Evolutionary conservation across 169 alveolate genomes (phyloP), one percentile per base, ranked within the genome.

Genomic region (Eimeria acervulina): DNA sequence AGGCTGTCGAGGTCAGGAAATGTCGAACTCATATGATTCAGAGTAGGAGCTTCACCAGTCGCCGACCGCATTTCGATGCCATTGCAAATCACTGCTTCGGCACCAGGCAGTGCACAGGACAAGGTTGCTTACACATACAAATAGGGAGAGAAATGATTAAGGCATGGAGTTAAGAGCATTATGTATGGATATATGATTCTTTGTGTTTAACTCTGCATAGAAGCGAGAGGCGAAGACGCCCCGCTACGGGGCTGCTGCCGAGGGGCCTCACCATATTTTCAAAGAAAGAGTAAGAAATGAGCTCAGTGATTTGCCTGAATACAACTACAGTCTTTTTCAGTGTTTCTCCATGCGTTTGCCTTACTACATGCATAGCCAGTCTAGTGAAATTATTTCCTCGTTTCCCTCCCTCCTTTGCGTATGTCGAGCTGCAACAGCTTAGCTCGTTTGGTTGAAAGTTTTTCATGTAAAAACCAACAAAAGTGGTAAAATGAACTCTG

Each of bases 161-260:
- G 6, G 8, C 8, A 63, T 21, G 17, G 38, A 63, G 33, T 63
- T 33, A n/a, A 63, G 74, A 63, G 2, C 36, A 63, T 63, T 7
- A 63, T 6, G 13, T 21, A 36, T n/a, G 26, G 26, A 63, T 12
- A 2, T 26, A 15, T 63, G 40, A n/a, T 6, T 23, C 21, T 63
- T 63, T 63, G 74, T 36, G 74, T 26, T 63, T 63, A 63, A 63
- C 40, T 63, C 36, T 33, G 74, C 6, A 17, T 63, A 63, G 40
- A 63, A 63, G 74, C 38, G 7, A 5, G 55, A 19, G 55, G 6
- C 84, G 10, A 10, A 21, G n/a, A 8, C 84, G 51, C 55, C 84
- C 84, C 84, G 33, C 44, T 17, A 3, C 51, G 84, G 84, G 84
- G 84, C 84, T 72, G 84, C 52, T 38, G 84, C 26, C 51, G 84